Conservation (phyloP, 208 protist species). For the Trypanosoma boissoni region DNA sequence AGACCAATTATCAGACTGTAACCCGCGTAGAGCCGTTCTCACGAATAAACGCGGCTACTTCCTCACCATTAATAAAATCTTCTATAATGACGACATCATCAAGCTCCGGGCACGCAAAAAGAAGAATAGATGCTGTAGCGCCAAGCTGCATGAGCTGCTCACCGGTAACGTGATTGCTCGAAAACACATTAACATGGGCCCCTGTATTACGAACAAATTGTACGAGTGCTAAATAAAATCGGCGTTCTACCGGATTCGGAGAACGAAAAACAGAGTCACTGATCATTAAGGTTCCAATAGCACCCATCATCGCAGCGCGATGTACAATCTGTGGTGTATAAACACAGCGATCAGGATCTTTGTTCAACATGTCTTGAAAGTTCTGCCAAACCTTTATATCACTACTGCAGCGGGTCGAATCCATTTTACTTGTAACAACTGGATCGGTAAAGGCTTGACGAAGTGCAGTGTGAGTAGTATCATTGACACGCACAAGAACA, state of each 20-base stretch:
- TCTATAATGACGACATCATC: slow-evolving; percentile 83
- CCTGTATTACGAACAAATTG: slow-evolving; percentile 84
- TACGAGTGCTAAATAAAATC: slow-evolving; percentile 90
- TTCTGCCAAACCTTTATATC: slow-evolving; percentile 91
- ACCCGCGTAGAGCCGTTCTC: slow-evolving; percentile 47
- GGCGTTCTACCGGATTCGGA: slow-evolving; percentile 68
- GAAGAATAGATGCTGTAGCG: slow-evolving; percentile 92
- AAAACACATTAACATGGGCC: slow-evolving; percentile 91
- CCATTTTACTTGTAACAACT: slow-evolving; percentile 61
- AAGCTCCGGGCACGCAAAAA: slow-evolving; percentile 87
- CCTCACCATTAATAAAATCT: slow-evolving; percentile 56
- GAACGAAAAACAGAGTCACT: slow-evolving; percentile 93
- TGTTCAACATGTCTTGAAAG: slow-evolving; percentile 93
- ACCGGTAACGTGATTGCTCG: slow-evolving; percentile 93
- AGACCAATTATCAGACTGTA: slow-evolving; percentile 24
- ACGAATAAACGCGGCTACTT: slow-evolving; percentile 66
- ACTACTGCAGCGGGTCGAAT: slow-evolving; percentile 86
- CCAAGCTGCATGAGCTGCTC: slow-evolving; percentile 92
- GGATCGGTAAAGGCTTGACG: slow-evolving; percentile 90
- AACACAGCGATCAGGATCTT: slow-evolving; percentile 82
- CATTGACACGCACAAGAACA: slow-evolving; percentile 84
- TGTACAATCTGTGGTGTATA: slow-evolving; percentile 93
- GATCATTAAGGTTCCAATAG: slow-evolving; percentile 87
- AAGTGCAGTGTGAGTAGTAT: slow-evolving; percentile 81
- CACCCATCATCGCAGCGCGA: slow-evolving; percentile 70